A percentile compares a stretch with the other conserved stretches of the same genome.
Evolutionary conservation across 2,329 filamentous ascomycete species (phyloP).

Genomic region (Annulohypoxylon truncatum): DNA sequence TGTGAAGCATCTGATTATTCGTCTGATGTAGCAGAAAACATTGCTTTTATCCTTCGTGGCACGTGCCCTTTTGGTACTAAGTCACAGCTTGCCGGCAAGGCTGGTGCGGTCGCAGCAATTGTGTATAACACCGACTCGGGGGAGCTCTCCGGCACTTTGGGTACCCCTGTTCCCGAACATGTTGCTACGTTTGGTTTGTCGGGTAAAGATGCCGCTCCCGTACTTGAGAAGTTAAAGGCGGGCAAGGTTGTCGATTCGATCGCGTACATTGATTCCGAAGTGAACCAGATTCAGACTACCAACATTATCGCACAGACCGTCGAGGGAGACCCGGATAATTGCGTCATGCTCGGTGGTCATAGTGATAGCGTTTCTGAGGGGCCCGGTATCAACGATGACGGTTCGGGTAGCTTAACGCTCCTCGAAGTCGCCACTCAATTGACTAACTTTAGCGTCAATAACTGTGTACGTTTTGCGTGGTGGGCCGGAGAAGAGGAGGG

Average conservation of each 20-base stretch:
- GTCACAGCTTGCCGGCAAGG: constrained; percentile 73
- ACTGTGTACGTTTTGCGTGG: constrained; percentile 75
- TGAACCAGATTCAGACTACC: constrained; percentile 64
- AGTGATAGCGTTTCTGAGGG: constrained; percentile 72
- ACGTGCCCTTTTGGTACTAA: constrained; percentile 78
- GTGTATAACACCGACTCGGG: constrained; percentile 79
- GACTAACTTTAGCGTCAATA: constrained; percentile 67
- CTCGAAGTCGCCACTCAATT: constrained; percentile 72
- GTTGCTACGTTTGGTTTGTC: constrained; percentile 77
- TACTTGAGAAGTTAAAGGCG: constrained; percentile 64
- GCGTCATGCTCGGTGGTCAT: constrained; percentile 74
- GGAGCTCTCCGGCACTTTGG: constrained; percentile 74
- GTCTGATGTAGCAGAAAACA: constrained; percentile 65
- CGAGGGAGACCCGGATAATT: constrained; percentile 69
- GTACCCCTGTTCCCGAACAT: constrained; percentile 67
- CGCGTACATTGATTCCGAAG: constrained; percentile 69
- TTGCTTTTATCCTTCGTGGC: constrained; percentile 78
- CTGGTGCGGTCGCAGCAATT: constrained; percentile 76
- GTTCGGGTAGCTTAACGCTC: constrained; percentile 72
- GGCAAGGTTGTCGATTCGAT: constrained; percentile 64
- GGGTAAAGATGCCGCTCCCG: constrained; percentile 66
- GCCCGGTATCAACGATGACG: constrained; percentile 83
- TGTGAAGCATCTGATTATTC: constrained; percentile 75
- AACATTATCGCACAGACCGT: constrained; percentile 74
- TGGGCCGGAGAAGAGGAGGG: constrained; percentile 74